These are phyloP conservation scores for Trichocladium antarcticum DNA, from an alignment of 495 filamentous ascomycete species.

Conservation along the genomic window DNA sequence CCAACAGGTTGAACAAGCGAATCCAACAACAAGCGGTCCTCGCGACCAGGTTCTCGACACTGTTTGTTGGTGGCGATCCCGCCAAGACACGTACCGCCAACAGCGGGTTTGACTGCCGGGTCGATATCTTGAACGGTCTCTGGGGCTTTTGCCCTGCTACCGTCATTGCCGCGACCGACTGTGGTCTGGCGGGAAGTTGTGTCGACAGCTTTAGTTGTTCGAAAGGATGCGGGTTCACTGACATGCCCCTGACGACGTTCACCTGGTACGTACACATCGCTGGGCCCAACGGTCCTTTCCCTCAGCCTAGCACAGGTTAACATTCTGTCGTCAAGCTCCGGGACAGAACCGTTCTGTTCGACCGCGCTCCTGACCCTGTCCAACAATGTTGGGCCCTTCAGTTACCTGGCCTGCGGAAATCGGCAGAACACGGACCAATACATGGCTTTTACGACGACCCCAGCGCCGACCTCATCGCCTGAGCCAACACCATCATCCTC, in stretches of 20 bases:
- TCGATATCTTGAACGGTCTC: constrained; percentile 9
- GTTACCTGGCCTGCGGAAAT: constrained; percentile 14
- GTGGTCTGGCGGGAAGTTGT: constrained; percentile 16
- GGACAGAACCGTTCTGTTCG: constrained; percentile 12
- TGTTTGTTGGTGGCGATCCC: constrained; percentile 6
- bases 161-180: constrained; percentile 8
- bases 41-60: constrained; percentile 8
- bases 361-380: constrained; percentile 15
- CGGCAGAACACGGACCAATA: constrained; percentile 5
- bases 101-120: constrained; percentile 14
- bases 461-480: background rate
- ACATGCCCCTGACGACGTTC: constrained; percentile 8
- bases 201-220: constrained; percentile 14
- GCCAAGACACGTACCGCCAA: constrained; percentile 8
- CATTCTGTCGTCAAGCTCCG: background rate
- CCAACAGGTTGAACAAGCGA: background rate
- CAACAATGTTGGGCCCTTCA: constrained; percentile 7
- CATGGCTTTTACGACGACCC: constrained; percentile 5
- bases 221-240: constrained; percentile 3
- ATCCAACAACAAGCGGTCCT: background rate
- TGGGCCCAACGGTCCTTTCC: background rate
- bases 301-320: background rate
- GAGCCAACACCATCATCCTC: too few relatives aligned
- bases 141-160: constrained; percentile 18
- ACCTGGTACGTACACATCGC: constrained; percentile 13